A percentile compares a stretch with the other conserved stretches of the same genome.
phyloP scores from a whole-genome alignment of 306 rosid species.

The Hylodesmum podocarpum region DNA sequence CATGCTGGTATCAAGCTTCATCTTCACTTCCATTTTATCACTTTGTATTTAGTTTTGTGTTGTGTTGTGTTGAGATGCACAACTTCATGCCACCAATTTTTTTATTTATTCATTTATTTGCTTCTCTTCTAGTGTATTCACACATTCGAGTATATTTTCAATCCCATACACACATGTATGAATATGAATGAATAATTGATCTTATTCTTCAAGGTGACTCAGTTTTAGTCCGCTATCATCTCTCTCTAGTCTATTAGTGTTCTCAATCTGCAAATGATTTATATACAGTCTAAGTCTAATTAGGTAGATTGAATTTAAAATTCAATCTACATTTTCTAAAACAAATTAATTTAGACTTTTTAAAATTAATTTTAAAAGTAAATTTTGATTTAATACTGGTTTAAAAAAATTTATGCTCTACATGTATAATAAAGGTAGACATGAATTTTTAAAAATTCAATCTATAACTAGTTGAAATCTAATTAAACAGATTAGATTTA shows the following conservation, averaged over 20 bases:
- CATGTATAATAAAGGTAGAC: too few species aligned
- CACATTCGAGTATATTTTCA: constrained; percentile 17
- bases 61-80: constrained; percentile 4
- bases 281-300: too few species aligned
- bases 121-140: not conserved
- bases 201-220: not conserved
- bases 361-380: too few species aligned
- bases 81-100: not conserved
- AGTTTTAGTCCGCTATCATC: not conserved
- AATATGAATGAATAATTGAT: constrained; percentile 26
- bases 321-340: too few species aligned
- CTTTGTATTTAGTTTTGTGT: constrained; percentile 11
- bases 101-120: not conserved
- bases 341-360: too few species aligned
- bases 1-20: constrained; percentile 45
- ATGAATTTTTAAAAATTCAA: too few species aligned
- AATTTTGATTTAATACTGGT: too few species aligned
- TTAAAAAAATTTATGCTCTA: too few species aligned
- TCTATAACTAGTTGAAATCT: too few species aligned
- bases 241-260: not conserved
- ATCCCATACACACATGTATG: not conserved
- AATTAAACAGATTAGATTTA: too few species aligned
- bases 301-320: too few species aligned
- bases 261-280: not conserved
- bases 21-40: not conserved